A percentile compares a stretch with the other conserved stretches of the same genome.
These are phyloP conservation scores for Lepidium aucheri DNA, from an alignment of 345 rosid genomes.

Conservation along the genomic window DNA sequence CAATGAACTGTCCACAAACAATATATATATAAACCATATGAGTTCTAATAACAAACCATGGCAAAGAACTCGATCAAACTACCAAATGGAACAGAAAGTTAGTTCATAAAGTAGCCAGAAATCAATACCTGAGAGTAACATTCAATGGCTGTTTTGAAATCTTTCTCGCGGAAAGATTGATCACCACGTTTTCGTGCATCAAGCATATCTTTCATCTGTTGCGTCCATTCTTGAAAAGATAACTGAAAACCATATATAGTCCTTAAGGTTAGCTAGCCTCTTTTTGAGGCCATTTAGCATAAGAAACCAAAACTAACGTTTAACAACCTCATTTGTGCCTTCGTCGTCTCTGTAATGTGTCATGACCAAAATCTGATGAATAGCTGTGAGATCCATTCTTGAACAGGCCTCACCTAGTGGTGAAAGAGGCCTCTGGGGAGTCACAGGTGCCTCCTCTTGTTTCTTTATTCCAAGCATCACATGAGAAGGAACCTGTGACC, in stretches of 20 bases:
- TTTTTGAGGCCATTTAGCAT: background rate
- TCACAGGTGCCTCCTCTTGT: constrained; percentile 65
- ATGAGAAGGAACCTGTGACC: constrained; percentile 70
- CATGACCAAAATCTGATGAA: constrained; percentile 80
- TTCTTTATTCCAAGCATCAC: constrained; percentile 81
- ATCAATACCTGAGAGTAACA: constrained; percentile 82
- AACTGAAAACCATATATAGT: constrained; percentile 35
- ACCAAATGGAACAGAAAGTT: background rate
- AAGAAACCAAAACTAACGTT: background rate
- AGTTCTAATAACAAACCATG: background rate
- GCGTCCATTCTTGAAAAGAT: constrained; percentile 98
- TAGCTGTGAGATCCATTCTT: constrained; percentile 91
- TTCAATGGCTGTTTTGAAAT: constrained; percentile 83
- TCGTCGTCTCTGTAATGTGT: constrained; percentile 95
- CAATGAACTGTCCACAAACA: constrained; percentile 57
- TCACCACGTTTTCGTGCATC: constrained; percentile 95
- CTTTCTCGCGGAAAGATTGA: constrained; percentile 87
- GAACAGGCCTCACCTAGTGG: constrained; percentile 95
- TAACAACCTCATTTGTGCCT: constrained; percentile 74
- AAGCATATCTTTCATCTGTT: constrained; percentile 92
- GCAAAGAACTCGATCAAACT: background rate
- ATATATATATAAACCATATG: background rate
- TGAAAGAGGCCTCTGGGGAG: constrained; percentile 72
- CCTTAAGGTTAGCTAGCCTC: background rate
- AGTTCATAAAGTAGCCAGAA: background rate